Conservation (phyloP, 1,284 basidiomycete species). For the Dichomitus squalens region DNA sequence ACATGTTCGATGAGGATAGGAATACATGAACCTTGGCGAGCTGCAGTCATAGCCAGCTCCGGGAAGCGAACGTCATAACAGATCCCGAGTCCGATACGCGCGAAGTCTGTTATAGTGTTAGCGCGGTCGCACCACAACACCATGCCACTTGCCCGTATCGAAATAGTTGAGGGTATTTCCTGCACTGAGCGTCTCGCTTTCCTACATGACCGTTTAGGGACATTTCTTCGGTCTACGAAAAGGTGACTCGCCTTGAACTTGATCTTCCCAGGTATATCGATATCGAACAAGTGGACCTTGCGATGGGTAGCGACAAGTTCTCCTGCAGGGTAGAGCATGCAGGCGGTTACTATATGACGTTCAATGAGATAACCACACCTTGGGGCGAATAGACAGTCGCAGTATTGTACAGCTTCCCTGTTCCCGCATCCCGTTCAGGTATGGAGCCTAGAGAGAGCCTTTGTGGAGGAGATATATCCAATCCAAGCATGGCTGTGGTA, state of each 20-base stretch:
- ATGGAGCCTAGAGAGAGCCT: conserved; percentile 68
- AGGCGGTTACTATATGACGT: background rate
- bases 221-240: conserved; percentile 1
- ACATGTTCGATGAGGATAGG: background rate
- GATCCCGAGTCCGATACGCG: conserved; percentile 88
- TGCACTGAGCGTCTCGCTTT: conserved; percentile 90
- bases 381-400: conserved; percentile 88
- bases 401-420: conserved; percentile 88
- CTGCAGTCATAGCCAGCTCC: conserved; percentile 91
- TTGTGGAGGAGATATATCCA: background rate
- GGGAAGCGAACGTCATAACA: conserved; percentile 96
- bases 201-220: conserved; percentile 49
- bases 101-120: conserved; percentile 61
- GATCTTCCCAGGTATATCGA: conserved; percentile 96
- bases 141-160: conserved; percentile 68
- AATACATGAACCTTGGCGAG: conserved; percentile 68
- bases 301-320: conserved; percentile 88
- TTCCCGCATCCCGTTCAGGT: conserved; percentile 72
- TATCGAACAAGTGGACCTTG: conserved; percentile 98
- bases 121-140: background rate
- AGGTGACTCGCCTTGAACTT: conserved; percentile 76
- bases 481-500: background rate
- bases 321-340: conserved; percentile 48
- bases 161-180: conserved; percentile 83
- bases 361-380: conserved; percentile 47